Evolutionary conservation across 345 rosid species (phyloP), one percentile per base, ranked within the genome.

Genomic region (Cardamine chenopodiifolia): DNA sequence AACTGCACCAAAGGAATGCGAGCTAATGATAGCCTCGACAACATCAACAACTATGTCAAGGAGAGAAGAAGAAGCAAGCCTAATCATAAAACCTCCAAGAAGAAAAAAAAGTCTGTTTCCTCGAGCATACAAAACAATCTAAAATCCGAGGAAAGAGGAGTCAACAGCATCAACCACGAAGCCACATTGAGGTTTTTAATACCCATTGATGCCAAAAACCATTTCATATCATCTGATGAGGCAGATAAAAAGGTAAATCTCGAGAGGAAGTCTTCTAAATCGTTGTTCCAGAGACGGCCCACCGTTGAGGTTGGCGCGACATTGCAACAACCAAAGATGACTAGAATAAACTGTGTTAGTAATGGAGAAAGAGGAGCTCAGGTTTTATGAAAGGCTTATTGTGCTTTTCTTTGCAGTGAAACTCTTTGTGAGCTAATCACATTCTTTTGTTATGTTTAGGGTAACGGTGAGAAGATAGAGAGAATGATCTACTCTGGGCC

Each of bases 401-500:
- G 57, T 59, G 49, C 2, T 66, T 66, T 20, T 66, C 48, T 54
- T 71, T 71, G 58, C 13, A 32, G 52, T 55, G 55, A 56, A 31
- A 34, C 32, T 42, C 57, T 69, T 54, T 70, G 64, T 58, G 7
- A 22, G 35, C 54, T 76, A 48, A 64, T 35, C 52, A 62, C 25
- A 0, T 32, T 17, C 11, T 17, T 70, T 34, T 40, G 19, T 42
- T 32, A 61, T 45, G 26, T 76, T 62, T 8, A 86, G 92, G 82
- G 67, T 59, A 68, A 71, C 59, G 55, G 63, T 50, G 57, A 62
- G 15, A 82, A 79, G 77, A 86, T 79, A 70, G 71, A 78, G 48
- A 83, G 78, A 58, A 81, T 89, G 23, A 87, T 89, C 66, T 84
- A 75, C 78, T 89, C 96, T 13, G 97, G 98, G 70, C 88, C 93